Evolutionary conservation across 2,329 filamentous ascomycete species (phyloP).

Genomic region (Parasarocladium wereldwijsianum): DNA sequence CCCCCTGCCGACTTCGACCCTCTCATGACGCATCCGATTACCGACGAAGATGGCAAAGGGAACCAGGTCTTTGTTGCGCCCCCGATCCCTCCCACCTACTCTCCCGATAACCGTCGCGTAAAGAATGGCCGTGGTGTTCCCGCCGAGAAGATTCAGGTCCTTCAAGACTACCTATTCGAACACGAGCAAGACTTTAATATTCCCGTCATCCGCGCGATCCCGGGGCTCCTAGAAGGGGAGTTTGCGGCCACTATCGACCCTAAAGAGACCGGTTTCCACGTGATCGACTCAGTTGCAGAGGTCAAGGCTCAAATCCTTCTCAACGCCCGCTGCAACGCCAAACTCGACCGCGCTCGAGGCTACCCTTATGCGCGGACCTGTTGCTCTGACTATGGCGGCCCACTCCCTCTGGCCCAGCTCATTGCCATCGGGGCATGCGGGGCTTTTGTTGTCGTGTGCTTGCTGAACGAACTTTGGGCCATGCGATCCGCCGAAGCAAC

Average conservation of each 20-base stretch:
- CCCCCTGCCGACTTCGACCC: conserved; percentile 9
- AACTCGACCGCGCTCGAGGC: conserved; percentile 13
- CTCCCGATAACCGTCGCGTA: background rate
- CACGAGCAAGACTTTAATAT: conserved; percentile 9
- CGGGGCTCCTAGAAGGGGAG: conserved; percentile 5
- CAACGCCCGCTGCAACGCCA: conserved; percentile 36
- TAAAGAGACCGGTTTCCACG: conserved; percentile 15
- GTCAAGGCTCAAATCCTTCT: conserved; percentile 28
- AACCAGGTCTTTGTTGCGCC: conserved; percentile 16
- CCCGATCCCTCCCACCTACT: conserved; percentile 11
- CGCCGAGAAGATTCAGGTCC: conserved; percentile 9
- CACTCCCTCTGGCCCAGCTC: conserved; percentile 10
- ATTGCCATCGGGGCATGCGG: conserved; percentile 9
- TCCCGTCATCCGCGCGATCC: conserved; percentile 9
- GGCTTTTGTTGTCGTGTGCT: conserved; percentile 9
- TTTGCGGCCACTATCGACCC: conserved; percentile 10
- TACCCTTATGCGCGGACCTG: conserved; percentile 35
- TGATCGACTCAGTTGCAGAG: conserved; percentile 14
- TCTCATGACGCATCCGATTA: conserved; percentile 11
- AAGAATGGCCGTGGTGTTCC: conserved; percentile 6
- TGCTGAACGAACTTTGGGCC: conserved; percentile 8
- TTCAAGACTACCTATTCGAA: conserved; percentile 8
- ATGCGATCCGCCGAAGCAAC: conserved; percentile 8
- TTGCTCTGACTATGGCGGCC: conserved; percentile 30
- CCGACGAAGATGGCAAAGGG: conserved; percentile 12